A percentile compares a stretch with the other conserved stretches of the same genome.
Evolutionary conservation across 176 grass and related monocot genomes (phyloP).

Genomic region (Ensete glaucum): DNA sequence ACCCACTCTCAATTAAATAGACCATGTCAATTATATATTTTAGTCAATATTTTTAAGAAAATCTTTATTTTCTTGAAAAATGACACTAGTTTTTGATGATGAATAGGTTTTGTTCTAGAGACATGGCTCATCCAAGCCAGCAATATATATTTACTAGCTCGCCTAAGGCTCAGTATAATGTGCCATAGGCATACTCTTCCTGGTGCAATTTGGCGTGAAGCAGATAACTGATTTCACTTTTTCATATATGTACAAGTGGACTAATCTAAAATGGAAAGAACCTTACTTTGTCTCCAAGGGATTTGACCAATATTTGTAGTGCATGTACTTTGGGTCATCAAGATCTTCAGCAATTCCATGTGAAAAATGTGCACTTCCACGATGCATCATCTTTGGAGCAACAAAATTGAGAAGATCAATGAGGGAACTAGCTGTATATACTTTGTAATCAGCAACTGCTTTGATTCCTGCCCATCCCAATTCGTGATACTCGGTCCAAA

Average conservation of each 20-base stretch:
- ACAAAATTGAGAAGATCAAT: constrained; percentile 86
- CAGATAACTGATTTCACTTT: too few species aligned
- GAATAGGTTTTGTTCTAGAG: too few species aligned
- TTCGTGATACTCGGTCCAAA: constrained; percentile 98
- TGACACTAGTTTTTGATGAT: too few species aligned
- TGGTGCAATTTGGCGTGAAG: too few species aligned
- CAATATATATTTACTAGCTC: too few species aligned
- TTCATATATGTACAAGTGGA: neutral
- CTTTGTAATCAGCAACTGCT: constrained; percentile 86
- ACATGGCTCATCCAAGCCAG: too few species aligned
- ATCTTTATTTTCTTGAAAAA: too few species aligned
- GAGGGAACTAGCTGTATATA: constrained; percentile 58
- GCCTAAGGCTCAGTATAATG: too few species aligned
- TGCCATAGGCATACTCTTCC: too few species aligned
- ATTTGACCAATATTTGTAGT: constrained; percentile 99
- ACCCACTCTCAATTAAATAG: too few species aligned
- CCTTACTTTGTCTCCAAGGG: constrained; percentile 97
- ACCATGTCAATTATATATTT: too few species aligned
- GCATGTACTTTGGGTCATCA: constrained; percentile 69
- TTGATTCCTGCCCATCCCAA: constrained; percentile 88
- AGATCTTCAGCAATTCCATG: constrained; percentile 91
- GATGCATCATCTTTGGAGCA: constrained; percentile 98
- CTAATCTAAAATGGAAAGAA: neutral
- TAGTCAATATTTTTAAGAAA: too few species aligned
- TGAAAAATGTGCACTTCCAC: constrained; percentile 86